Percentiles rank a stretch among this genome's conserved stretches.
phyloP scores from a whole-genome alignment of 192 early-diverging fungal species.

The Coemansia sp. region DNA sequence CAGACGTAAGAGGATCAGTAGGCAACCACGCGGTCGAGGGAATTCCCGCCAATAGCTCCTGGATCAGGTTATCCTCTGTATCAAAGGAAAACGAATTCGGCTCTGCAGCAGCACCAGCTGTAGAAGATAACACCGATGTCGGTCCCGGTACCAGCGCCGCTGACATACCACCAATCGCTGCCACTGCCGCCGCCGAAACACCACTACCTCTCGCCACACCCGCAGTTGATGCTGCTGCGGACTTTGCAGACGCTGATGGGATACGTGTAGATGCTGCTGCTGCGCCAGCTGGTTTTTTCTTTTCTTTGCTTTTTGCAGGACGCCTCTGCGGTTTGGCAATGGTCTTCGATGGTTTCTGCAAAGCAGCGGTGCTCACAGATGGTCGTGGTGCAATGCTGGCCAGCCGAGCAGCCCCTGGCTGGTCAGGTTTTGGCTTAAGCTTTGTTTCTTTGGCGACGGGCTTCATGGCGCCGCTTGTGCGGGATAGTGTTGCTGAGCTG shows the following conservation, averaged over 20 bases:
- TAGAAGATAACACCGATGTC: not conserved
- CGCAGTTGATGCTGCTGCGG: not conserved
- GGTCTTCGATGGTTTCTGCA: not conserved
- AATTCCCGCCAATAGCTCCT: slow-evolving; percentile 50
- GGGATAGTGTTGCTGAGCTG: not conserved
- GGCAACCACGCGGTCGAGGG: slow-evolving; percentile 45
- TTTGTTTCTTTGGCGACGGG: not conserved
- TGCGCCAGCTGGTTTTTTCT: not conserved
- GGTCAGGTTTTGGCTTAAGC: not conserved
- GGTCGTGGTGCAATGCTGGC: not conserved
- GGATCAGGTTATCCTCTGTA: slow-evolving; percentile 39
- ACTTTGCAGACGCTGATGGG: not conserved
- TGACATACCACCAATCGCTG: not conserved
- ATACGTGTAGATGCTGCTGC: not conserved
- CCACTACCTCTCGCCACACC: too few relatives aligned
- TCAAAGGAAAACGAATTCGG: slow-evolving; percentile 19
- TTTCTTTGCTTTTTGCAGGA: slow-evolving; percentile 3
- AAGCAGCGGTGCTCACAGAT: not conserved
- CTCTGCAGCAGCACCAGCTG: not conserved
- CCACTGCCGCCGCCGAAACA: not conserved
- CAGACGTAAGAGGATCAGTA: slow-evolving; percentile 51
- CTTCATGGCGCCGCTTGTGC: not conserved
- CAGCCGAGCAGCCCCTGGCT: not conserved
- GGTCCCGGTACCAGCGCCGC: not conserved
- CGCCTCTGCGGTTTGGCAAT: not conserved